Evolutionary conservation across 345 rosid species (phyloP).

Genomic region (Ceriops tagal): DNA sequence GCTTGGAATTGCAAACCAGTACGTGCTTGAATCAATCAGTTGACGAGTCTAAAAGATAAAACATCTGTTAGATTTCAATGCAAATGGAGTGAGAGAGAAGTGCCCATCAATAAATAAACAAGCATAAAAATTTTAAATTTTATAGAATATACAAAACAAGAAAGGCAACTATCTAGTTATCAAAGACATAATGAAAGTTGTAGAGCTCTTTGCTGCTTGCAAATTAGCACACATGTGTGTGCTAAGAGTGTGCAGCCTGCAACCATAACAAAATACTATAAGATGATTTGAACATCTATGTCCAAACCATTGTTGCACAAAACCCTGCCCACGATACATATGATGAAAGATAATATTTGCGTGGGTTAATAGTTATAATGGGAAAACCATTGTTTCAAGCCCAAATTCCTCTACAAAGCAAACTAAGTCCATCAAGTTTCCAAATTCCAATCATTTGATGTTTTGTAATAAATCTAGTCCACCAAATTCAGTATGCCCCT

Average conservation of each 20-base stretch:
- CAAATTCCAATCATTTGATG: background rate
- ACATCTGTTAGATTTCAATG: slow-evolving; percentile 8
- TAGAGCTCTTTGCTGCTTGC: background rate
- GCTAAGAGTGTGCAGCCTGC: background rate
- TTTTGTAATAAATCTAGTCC: no score
- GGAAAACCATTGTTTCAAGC: background rate
- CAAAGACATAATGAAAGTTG: background rate
- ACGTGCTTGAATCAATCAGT: slow-evolving; percentile 73
- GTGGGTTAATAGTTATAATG: background rate
- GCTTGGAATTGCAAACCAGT: slow-evolving; percentile 91
- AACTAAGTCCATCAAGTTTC: background rate
- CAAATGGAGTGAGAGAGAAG: background rate
- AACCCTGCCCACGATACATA: no score
- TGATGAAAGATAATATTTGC: no score
- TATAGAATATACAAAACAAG: no score
- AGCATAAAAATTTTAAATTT: background rate
- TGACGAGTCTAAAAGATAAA: slow-evolving; percentile 56
- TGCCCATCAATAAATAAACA: background rate
- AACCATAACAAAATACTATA: no score
- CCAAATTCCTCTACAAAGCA: background rate
- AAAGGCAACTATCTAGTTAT: background rate
- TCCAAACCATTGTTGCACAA: no score
- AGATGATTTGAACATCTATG: no score
- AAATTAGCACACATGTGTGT: background rate
- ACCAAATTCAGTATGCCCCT: no score